Evolutionary conservation across 2,329 filamentous ascomycete species (phyloP).

Genomic region (Phaeophleospora eucalypticola): DNA sequence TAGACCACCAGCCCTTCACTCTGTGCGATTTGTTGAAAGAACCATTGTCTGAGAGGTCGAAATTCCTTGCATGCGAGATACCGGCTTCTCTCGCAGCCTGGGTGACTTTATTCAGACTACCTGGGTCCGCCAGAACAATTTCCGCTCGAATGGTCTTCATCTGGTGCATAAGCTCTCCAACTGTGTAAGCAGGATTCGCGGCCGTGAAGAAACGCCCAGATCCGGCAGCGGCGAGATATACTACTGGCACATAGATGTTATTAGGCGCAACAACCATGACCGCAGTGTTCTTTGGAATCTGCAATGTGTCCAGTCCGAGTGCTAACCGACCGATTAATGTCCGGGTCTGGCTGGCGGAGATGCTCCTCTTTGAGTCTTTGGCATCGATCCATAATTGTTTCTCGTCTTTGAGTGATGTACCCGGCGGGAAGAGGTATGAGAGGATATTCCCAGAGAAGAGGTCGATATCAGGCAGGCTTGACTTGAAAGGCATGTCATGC

Average conservation of each 20-base stretch:
- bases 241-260: background rate
- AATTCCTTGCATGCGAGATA: constrained; percentile 55
- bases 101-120: constrained; percentile 58
- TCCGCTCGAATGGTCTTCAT: constrained; percentile 65
- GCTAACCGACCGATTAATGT: background rate
- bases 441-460: background rate
- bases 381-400: constrained; percentile 5
- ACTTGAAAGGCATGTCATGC: background rate
- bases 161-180: constrained; percentile 71
- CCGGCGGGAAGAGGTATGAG: background rate
- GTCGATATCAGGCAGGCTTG: background rate
- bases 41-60: constrained; percentile 37
- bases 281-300: background rate
- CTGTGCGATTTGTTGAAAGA: background rate
- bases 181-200: constrained; percentile 66
- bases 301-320: background rate
- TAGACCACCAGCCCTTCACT: constrained; percentile 55
- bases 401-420: background rate
- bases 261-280: background rate
- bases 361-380: background rate
- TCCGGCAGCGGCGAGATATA: background rate
- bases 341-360: background rate
- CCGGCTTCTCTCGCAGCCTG: constrained; percentile 60
- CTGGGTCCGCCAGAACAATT: constrained; percentile 59
- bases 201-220: constrained; percentile 70